These are phyloP conservation scores for Geotrichum citri-aurantii DNA, from an alignment of 1,139 yeast genomes.

Conservation along the genomic window DNA sequence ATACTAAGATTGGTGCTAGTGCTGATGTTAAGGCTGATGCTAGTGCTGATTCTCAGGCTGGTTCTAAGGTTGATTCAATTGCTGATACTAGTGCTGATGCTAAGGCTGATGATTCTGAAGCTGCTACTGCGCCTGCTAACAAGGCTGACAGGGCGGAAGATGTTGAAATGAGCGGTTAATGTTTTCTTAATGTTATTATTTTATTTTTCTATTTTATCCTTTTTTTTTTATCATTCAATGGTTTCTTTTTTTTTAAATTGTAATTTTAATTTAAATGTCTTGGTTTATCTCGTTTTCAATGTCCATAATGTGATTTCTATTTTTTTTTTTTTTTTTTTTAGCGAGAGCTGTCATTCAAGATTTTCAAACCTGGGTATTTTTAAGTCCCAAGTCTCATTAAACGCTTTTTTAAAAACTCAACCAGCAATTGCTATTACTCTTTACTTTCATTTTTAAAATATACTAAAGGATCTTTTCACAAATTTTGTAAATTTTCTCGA, in stretches of 20 bases:
- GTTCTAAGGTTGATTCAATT: not conserved
- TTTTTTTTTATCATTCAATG: not conserved
- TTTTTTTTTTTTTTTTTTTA: not conserved
- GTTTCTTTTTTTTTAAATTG: not conserved
- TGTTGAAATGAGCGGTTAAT: not conserved
- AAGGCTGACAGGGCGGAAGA: not conserved
- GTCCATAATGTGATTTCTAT: no score
- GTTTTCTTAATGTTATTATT: not conserved
- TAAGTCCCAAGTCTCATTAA: no score
- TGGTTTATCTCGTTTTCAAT: no score
- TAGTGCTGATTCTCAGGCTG: not conserved
- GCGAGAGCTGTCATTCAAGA: not conserved
- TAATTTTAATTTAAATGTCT: not conserved
- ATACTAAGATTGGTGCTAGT: not conserved
- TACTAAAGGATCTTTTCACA: no score
- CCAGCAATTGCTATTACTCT: no score
- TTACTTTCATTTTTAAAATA: no score
- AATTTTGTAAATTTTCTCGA: no score
- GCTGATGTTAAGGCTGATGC: not conserved
- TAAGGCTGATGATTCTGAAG: not conserved
- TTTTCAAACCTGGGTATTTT: no score
- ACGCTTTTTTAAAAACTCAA: no score
- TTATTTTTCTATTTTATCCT: not conserved
- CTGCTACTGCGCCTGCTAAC: no score
- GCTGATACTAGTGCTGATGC: not conserved